A percentile compares a stretch with the other conserved stretches of the same genome.
Evolutionary conservation across 108 stramenopile species (phyloP).

Genomic region (Cylindrotheca fusiformis): DNA sequence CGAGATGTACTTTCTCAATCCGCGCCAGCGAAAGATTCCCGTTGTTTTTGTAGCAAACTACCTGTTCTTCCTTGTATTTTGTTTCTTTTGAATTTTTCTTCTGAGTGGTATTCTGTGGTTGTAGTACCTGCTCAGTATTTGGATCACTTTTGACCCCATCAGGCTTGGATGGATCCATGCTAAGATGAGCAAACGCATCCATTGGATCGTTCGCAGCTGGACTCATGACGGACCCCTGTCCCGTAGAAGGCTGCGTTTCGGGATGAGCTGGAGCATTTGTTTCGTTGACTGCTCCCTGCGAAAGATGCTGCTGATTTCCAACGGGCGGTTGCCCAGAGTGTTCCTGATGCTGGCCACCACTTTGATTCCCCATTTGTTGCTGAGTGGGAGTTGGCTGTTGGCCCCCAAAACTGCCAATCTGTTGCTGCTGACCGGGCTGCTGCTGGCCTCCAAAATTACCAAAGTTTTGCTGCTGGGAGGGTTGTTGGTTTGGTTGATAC

Average conservation of each 20-base stretch:
- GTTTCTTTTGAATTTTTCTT: background rate
- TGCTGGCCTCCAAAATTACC: slow-evolving; percentile 12
- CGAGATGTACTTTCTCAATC: slow-evolving; percentile 60
- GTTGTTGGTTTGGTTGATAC: slow-evolving; percentile 13
- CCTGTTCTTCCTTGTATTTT: slow-evolving; percentile 8
- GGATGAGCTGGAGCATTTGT: slow-evolving; percentile 7
- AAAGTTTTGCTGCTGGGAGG: slow-evolving; percentile 1
- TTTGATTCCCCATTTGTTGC: background rate
- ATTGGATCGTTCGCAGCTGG: slow-evolving; percentile 26
- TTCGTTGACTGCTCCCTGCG: slow-evolving; percentile 4
- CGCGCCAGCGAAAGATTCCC: slow-evolving; percentile 27
- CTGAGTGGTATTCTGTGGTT: background rate
- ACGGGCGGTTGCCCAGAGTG: background rate
- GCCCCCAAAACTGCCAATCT: background rate
- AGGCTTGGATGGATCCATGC: slow-evolving; percentile 11
- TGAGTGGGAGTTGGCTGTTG: background rate
- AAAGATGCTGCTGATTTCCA: background rate
- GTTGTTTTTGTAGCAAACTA: slow-evolving; percentile 47
- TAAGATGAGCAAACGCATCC: slow-evolving; percentile 41
- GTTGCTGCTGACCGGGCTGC: slow-evolving; percentile 7
- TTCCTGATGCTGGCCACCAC: background rate
- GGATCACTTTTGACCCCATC: background rate
- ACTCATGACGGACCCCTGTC: background rate
- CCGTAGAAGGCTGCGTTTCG: slow-evolving; percentile 1
- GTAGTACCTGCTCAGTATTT: no score